Conservation (phyloP, 1,284 basidiomycete species). For the Nidula niveotomentosa region DNA sequence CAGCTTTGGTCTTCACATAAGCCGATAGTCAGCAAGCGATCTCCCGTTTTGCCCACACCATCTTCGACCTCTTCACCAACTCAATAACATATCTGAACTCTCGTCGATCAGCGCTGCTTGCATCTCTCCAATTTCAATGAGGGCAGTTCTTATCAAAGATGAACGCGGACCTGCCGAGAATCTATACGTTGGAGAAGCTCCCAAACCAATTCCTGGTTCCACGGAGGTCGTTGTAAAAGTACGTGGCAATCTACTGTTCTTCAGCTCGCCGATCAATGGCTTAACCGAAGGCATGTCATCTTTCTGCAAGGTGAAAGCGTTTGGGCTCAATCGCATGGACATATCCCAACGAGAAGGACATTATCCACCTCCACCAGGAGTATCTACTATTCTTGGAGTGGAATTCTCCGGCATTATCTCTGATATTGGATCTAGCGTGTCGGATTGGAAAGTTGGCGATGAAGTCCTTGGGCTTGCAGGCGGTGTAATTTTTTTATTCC, state of each 20-base stretch:
- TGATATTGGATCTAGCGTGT: conserved; percentile 54
- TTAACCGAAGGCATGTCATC: background rate
- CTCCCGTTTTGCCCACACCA: too few relatives aligned
- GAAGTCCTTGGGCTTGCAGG: conserved; percentile 84
- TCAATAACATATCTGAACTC: too few relatives aligned
- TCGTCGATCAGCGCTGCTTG: too few relatives aligned
- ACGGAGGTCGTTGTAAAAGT: conserved; percentile 81
- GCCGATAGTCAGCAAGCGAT: too few relatives aligned
- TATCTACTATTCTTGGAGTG: conserved; percentile 82
- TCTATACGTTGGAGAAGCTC: conserved; percentile 77
- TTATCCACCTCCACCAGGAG: conserved; percentile 81
- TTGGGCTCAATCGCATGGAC: conserved; percentile 91
- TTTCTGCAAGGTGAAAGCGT: conserved; percentile 64
- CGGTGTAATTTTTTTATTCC: conserved; percentile 29
- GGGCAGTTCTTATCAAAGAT: conserved; percentile 81
- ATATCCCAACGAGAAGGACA: conserved; percentile 74
- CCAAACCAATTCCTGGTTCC: conserved; percentile 54
- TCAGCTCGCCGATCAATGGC: background rate
- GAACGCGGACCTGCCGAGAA: conserved; percentile 77
- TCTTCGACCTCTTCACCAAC: background rate
- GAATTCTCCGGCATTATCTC: conserved; percentile 84
- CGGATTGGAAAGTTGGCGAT: conserved; percentile 72
- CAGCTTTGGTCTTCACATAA: too few relatives aligned
- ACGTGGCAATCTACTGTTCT: background rate
- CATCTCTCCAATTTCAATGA: conserved; percentile 48